These are phyloP conservation scores for Microbotryum saponariae DNA, from an alignment of 1,284 basidiomycete species.

Conservation along the genomic window DNA sequence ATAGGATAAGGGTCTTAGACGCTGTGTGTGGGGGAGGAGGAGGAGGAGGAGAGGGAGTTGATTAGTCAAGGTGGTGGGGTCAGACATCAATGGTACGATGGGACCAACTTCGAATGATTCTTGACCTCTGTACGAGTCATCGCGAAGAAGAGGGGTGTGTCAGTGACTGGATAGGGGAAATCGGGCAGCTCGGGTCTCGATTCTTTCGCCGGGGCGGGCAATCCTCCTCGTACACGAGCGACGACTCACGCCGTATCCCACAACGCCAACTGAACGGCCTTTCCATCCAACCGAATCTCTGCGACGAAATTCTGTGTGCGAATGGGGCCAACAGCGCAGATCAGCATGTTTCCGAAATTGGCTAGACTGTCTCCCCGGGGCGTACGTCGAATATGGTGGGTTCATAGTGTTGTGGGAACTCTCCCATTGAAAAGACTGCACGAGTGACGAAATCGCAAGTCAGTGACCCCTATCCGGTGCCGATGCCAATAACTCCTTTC, in stretches of 20 bases:
- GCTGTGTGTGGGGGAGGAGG: slow-evolving; percentile 45
- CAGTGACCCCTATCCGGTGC: too few relatives aligned
- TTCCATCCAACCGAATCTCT: slow-evolving; percentile 92
- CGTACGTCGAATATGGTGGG: slow-evolving; percentile 36
- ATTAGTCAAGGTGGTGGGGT: too few relatives aligned
- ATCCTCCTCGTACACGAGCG: neutral
- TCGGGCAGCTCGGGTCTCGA: neutral
- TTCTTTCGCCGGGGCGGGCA: neutral
- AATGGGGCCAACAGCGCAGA: too few relatives aligned
- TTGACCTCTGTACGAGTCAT: slow-evolving; percentile 58
- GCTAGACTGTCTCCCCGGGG: too few relatives aligned
- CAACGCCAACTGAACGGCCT: slow-evolving; percentile 86
- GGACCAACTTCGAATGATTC: slow-evolving; percentile 78
- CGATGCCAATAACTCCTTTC: too few relatives aligned
- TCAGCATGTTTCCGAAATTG: too few relatives aligned
- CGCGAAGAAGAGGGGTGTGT: neutral
- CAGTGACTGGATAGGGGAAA: neutral
- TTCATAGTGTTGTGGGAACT: slow-evolving; percentile 59
- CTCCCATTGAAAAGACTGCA: slow-evolving; percentile 79
- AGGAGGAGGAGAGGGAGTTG: neutral
- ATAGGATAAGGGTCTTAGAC: slow-evolving; percentile 88
- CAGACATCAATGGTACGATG: neutral
- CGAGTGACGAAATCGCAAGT: too few relatives aligned
- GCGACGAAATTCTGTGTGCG: slow-evolving; percentile 75
- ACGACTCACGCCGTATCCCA: slow-evolving; percentile 91